Evolutionary conservation across 495 filamentous ascomycete species (phyloP).

Genomic region (Pseudotulostoma volvatum): DNA sequence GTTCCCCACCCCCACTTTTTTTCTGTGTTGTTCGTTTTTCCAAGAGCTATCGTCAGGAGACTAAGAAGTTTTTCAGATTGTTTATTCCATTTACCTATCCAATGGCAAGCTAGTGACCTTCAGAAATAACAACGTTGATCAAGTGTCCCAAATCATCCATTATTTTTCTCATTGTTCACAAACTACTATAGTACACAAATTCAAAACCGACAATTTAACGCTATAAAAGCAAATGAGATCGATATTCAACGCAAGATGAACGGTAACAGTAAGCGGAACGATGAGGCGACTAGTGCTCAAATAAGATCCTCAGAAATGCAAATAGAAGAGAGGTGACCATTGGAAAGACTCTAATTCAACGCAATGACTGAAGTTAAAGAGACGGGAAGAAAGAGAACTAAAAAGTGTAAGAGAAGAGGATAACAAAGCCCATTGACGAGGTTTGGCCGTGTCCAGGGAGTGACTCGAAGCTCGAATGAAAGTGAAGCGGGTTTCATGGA

Average conservation of each 20-base stretch:
- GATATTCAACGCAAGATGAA: not conserved
- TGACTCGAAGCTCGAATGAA: not conserved
- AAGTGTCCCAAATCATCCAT: too few relatives aligned
- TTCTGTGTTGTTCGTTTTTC: too few relatives aligned
- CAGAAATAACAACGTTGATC: too few relatives aligned
- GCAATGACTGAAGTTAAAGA: too few relatives aligned
- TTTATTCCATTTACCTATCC: too few relatives aligned
- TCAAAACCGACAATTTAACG: constrained; percentile 12
- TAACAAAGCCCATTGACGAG: constrained; percentile 4
- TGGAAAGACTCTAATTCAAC: too few relatives aligned
- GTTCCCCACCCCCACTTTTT: too few relatives aligned
- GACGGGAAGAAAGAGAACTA: too few relatives aligned
- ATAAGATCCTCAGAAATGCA: not conserved
- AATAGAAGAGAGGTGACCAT: constrained; percentile 3
- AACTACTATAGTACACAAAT: constrained; percentile 2
- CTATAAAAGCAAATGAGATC: constrained; percentile 7
- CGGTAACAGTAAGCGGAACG: not conserved
- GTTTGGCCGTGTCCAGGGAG: constrained; percentile 3
- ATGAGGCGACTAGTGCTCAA: not conserved
- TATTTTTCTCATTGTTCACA: too few relatives aligned
- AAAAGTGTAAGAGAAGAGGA: constrained; percentile 7
- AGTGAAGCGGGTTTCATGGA: not conserved
- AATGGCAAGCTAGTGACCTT: too few relatives aligned
- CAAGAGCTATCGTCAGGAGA: too few relatives aligned
- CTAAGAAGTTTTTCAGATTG: too few relatives aligned